Evolutionary conservation across 108 stramenopile species (phyloP).

Genomic region (Nitzschia sp.): DNA sequence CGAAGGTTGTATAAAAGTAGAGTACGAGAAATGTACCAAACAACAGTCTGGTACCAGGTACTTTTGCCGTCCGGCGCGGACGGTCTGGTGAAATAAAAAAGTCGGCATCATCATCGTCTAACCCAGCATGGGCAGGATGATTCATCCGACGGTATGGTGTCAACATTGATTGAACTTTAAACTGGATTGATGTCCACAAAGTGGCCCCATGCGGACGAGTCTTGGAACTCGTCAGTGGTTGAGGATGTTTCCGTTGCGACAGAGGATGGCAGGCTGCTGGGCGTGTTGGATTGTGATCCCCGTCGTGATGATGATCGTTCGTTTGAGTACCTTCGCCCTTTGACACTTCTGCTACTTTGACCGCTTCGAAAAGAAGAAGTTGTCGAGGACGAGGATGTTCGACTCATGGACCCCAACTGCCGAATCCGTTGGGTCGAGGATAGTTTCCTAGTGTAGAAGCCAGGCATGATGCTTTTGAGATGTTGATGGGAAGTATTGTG

Average conservation of each 20-base stretch:
- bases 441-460: not conserved
- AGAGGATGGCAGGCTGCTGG: not conserved
- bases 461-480: not conserved
- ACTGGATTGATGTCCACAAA: slow-evolving; percentile 7
- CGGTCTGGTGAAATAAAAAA: not conserved
- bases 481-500: not conserved
- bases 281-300: not conserved
- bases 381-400: not conserved
- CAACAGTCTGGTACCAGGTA: no score
- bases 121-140: not conserved
- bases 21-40: no score
- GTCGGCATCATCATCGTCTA: not conserved
- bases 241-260: not conserved
- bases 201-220: not conserved
- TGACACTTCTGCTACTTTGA: not conserved
- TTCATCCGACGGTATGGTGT: not conserved
- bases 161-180: not conserved
- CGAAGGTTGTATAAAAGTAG: no score
- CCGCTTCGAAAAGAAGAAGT: not conserved
- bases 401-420: not conserved
- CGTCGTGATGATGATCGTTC: not conserved
- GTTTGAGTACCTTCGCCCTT: not conserved
- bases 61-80: no score
- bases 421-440: slow-evolving; percentile 4
- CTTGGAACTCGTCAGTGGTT: not conserved